Evolutionary conservation across 2,329 filamentous ascomycete genomes (phyloP).

Genomic region (Fusarium udum): DNA sequence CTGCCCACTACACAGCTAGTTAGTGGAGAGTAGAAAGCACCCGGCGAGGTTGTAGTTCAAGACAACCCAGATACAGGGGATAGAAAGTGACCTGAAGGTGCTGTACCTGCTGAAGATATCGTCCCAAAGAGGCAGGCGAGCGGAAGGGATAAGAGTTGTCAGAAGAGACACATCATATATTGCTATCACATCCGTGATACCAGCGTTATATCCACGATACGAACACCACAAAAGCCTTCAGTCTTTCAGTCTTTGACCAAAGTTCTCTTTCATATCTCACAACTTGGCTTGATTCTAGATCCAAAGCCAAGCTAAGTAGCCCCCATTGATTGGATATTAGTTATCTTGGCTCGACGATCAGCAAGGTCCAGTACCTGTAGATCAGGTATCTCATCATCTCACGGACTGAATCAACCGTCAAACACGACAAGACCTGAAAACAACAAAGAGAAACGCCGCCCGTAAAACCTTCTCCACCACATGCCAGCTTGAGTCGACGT

Average conservation of each 20-base stretch:
- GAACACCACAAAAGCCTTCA: background rate
- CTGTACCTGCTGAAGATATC: conserved; percentile 7
- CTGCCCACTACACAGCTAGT: background rate
- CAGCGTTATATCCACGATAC: conserved; percentile 6
- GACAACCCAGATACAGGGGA: conserved; percentile 12
- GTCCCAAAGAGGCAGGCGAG: conserved; percentile 25
- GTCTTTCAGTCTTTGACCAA: background rate
- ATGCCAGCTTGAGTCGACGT: background rate
- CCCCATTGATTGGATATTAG: conserved; percentile 3
- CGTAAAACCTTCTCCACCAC: conserved; percentile 9
- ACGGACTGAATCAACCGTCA: conserved; percentile 4
- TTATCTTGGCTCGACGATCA: conserved; percentile 24
- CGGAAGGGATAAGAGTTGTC: background rate
- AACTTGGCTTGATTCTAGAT: conserved; percentile 10
- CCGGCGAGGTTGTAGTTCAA: conserved; percentile 20
- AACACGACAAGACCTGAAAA: background rate
- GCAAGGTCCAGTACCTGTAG: conserved; percentile 19
- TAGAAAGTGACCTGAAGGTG: conserved; percentile 15
- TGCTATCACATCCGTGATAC: background rate
- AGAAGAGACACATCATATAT: conserved; percentile 12
- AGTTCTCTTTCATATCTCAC: conserved; percentile 13
- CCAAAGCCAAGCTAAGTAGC: background rate
- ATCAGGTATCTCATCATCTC: conserved; percentile 24
- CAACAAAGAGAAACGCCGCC: conserved; percentile 2
- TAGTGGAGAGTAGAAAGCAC: conserved; percentile 4